Evolutionary conservation across 805 yeast genomes (phyloP).

Genomic region (Suhomyces prunicola): DNA sequence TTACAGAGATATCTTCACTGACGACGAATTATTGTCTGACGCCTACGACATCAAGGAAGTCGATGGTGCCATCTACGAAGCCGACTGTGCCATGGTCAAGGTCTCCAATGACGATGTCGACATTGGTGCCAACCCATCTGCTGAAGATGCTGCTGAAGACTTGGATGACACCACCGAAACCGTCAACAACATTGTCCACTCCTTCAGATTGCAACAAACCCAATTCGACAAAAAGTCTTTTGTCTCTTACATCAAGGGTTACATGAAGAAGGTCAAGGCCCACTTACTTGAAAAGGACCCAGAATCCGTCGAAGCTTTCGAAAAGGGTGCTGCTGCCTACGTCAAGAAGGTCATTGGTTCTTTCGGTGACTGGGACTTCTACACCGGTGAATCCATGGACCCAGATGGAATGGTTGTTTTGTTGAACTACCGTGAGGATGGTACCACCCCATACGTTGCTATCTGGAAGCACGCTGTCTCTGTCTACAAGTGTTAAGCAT

Average conservation of each 20-base stretch:
- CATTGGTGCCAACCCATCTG: constrained; percentile 99
- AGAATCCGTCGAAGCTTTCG: constrained; percentile 81
- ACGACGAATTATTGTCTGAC: constrained; percentile 95
- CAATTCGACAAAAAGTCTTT: constrained; percentile 97
- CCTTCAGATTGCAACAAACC: constrained; percentile 96
- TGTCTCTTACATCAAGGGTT: constrained; percentile 95
- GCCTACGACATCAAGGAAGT: constrained; percentile 90
- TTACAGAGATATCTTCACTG: constrained; percentile 74
- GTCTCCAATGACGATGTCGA: constrained; percentile 91
- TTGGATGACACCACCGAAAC: constrained; percentile 82
- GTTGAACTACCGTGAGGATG: constrained; percentile 99
- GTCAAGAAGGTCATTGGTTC: constrained; percentile 93
- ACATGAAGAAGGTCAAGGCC: constrained; percentile 96
- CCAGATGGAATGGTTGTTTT: constrained; percentile 98
- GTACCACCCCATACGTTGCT: constrained; percentile 94
- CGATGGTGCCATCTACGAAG: constrained; percentile 92
- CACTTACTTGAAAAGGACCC: constrained; percentile 86
- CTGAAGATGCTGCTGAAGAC: constrained; percentile 87
- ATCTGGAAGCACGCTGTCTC: constrained; percentile 99
- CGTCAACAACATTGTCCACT: constrained; percentile 97
- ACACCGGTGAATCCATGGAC: constrained; percentile 99
- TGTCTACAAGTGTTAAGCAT: constrained; percentile 56
- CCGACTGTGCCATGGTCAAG: constrained; percentile 89
- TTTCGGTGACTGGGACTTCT: constrained; percentile 99
- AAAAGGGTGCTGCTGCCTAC: constrained; percentile 96